These are phyloP conservation scores for Emergomyces africanus DNA, from an alignment of 2,329 filamentous ascomycete species.

Conservation along the genomic window DNA sequence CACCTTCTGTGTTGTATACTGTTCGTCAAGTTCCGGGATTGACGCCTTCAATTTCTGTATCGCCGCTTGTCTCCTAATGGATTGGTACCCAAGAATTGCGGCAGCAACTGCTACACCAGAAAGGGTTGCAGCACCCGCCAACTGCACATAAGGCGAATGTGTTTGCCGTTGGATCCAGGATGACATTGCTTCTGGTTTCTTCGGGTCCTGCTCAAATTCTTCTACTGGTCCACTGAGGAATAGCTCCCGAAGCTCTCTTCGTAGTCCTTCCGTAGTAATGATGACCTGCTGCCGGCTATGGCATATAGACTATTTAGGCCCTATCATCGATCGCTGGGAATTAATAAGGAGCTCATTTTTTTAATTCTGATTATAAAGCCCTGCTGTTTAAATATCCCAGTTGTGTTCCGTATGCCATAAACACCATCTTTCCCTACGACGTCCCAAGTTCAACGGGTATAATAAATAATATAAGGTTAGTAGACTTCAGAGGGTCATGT, in stretches of 20 bases:
- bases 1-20: slow-evolving; percentile 40
- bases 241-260: background rate
- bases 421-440: too few relatives aligned
- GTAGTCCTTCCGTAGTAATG: background rate
- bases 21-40: slow-evolving; percentile 41
- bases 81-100: slow-evolving; percentile 46
- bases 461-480: too few relatives aligned
- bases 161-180: slow-evolving; percentile 33
- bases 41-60: slow-evolving; percentile 48
- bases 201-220: background rate
- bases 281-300: background rate
- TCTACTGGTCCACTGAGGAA: background rate
- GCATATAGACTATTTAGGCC: background rate
- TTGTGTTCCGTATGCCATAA: background rate
- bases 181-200: slow-evolving; percentile 21
- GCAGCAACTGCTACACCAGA: slow-evolving; percentile 34
- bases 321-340: background rate
- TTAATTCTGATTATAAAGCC: background rate
- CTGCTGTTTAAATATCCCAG: too few relatives aligned
- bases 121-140: slow-evolving; percentile 31
- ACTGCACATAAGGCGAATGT: slow-evolving; percentile 29
- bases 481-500: too few relatives aligned
- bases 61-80: slow-evolving; percentile 41
- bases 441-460: too few relatives aligned
- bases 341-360: background rate